Percentiles rank a stretch among this genome's conserved stretches.
Conservation (phyloP, 352 stramenopile genomes). For the Pythium guiyangense region DNA sequence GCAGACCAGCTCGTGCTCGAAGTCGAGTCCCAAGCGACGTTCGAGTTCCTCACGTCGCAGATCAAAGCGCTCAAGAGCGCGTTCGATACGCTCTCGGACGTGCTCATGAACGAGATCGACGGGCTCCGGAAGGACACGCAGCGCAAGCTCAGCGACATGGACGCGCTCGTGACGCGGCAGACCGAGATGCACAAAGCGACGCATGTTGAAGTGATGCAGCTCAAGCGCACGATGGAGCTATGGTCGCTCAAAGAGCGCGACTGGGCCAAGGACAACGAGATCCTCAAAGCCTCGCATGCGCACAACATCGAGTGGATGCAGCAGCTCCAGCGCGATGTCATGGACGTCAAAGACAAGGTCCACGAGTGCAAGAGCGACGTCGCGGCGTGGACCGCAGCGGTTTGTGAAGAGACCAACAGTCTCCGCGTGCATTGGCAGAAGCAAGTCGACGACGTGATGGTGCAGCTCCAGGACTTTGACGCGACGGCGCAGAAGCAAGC, state of each 20-base stretch:
- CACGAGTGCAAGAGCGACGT: conserved; percentile 64
- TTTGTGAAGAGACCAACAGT: conserved; percentile 63
- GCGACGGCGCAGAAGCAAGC: conserved; percentile 32
- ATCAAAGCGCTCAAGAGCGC: conserved; percentile 65
- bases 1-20: conserved; percentile 72
- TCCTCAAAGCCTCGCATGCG: conserved; percentile 74
- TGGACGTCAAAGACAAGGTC: conserved; percentile 72
- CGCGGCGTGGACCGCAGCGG: conserved; percentile 39
- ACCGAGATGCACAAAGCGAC: conserved; percentile 55
- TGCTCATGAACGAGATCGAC: conserved; percentile 72
- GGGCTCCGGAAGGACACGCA: conserved; percentile 61
- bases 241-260: conserved; percentile 80
- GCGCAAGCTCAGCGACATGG: conserved; percentile 53
- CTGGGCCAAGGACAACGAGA: conserved; percentile 85
- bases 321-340: conserved; percentile 74
- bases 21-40: conserved; percentile 78
- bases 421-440: conserved; percentile 67
- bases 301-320: conserved; percentile 88
- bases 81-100: conserved; percentile 79
- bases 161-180: conserved; percentile 52
- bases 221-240: conserved; percentile 75
- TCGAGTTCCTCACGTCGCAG: conserved; percentile 78
- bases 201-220: conserved; percentile 59
- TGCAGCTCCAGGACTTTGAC: conserved; percentile 56
- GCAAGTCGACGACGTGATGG: conserved; percentile 60